Conservation (phyloP, 768 basidiomycete genomes). For the Agaricus subrufescens region DNA sequence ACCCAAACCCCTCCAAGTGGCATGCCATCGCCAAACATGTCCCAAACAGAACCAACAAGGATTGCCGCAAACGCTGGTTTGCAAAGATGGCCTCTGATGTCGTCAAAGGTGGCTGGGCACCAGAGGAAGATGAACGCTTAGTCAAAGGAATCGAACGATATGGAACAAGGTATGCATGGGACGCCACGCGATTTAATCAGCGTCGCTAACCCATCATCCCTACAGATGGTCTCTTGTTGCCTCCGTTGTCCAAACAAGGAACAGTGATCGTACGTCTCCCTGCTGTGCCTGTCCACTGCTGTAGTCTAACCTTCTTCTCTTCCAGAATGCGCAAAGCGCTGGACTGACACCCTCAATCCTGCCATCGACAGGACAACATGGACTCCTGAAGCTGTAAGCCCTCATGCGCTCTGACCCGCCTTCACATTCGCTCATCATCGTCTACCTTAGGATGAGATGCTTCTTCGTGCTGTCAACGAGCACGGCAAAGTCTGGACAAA, state of each 20-base stretch:
- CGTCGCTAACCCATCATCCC: slow-evolving; percentile 5
- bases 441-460: slow-evolving; percentile 38
- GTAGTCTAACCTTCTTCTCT: slow-evolving; percentile 4
- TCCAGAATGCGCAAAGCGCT: slow-evolving; percentile 56
- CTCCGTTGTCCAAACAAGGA: slow-evolving; percentile 49
- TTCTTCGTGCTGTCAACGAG: slow-evolving; percentile 49
- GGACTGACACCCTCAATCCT: slow-evolving; percentile 59
- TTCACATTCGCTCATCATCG: slow-evolving; percentile 6
- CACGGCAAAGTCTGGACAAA: slow-evolving; percentile 61
- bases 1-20: slow-evolving; percentile 56
- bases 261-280: slow-evolving; percentile 49
- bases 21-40: slow-evolving; percentile 60
- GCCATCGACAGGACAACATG: slow-evolving; percentile 58
- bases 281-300: slow-evolving; percentile 11
- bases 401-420: not conserved
- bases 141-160: slow-evolving; percentile 52
- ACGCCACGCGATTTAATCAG: not conserved
- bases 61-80: slow-evolving; percentile 61
- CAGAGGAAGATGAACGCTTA: slow-evolving; percentile 55
- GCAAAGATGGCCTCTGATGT: slow-evolving; percentile 62
- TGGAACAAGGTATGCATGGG: slow-evolving; percentile 42
- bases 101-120: slow-evolving; percentile 58
- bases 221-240: slow-evolving; percentile 56
- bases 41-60: slow-evolving; percentile 58
- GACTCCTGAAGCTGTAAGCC: slow-evolving; percentile 46